These are phyloP conservation scores for Erysimum pusillum DNA, from an alignment of 441 rosid species.

Conservation along the genomic window DNA sequence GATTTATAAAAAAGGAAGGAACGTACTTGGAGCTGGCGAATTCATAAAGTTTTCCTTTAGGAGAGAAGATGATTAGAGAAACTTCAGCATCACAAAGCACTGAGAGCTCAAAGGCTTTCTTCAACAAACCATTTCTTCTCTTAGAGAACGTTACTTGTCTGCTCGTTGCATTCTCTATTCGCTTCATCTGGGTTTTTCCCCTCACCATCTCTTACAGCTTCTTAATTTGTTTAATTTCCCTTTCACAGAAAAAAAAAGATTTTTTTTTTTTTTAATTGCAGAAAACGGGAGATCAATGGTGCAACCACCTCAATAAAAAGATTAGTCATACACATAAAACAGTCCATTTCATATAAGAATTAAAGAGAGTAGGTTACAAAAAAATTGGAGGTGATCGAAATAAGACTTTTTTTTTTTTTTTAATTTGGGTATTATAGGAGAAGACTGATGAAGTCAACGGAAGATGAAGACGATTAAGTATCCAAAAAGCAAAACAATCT, in stretches of 20 bases:
- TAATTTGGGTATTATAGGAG: background rate
- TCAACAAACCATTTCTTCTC: conserved; percentile 76
- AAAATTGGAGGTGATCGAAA: conserved; percentile 6
- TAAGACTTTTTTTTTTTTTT: background rate
- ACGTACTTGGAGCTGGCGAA: conserved; percentile 78
- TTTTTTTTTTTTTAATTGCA: background rate
- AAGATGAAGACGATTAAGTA: conserved; percentile 29
- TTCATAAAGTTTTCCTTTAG: conserved; percentile 83
- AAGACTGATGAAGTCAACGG: conserved; percentile 45
- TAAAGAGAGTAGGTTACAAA: conserved; percentile 2
- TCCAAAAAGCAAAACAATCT: conserved; percentile 39
- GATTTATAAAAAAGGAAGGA: background rate
- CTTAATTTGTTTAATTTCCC: conserved; percentile 25
- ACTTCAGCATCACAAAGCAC: conserved; percentile 94
- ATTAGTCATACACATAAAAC: conserved; percentile 22
- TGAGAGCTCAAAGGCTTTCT: conserved; percentile 90
- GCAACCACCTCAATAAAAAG: conserved; percentile 32
- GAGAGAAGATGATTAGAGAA: conserved; percentile 83
- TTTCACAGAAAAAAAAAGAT: conserved; percentile 12
- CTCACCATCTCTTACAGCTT: conserved; percentile 68
- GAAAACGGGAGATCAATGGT: conserved; percentile 37
- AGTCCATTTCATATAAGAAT: background rate
- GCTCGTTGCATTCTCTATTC: conserved; percentile 92
- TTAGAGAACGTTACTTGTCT: conserved; percentile 93
- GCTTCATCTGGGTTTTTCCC: conserved; percentile 89